Base-by-base conservation (phyloP, 768 basidiomycete genomes). In the Cantharellus cinnabarinus region DNA sequence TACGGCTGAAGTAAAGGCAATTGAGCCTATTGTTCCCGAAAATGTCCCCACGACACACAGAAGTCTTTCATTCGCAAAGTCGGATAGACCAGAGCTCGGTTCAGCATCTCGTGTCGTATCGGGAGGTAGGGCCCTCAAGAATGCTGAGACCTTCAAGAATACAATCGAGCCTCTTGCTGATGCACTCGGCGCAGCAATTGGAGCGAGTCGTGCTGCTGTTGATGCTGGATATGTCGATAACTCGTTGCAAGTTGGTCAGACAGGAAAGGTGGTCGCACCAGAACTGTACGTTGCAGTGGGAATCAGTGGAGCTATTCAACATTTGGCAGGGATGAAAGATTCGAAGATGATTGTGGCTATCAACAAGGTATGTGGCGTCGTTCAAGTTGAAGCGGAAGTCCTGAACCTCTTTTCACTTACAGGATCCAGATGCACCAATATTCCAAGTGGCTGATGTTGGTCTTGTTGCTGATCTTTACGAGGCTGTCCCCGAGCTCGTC, bases 311-410 rank as follows among this genome's bases (percentile, higher is more conserved):
- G 95, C 95, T 10, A 99, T 98, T 65, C 95, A 99, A 72, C 95
- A 99, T 73, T 74, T 98, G 58, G 95, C 95, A 29, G 95, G 95
- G 4, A 99, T 98, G 95, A 99, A 99, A 70, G 95, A 97, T 66
- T 91, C 89, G 5, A 99, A 98, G 73, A 75, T 97, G 63, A 99
- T 99, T 62, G 94, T 95, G 40, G 95, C 95, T 3, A 78, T 99
- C 62, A 99, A 99, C 75, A 99, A 99, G 80, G 91, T 14, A 56
- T 57, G 58, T 59, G 58, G 2, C 40, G 37, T 41, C 56, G 7
- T 10, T 39, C 15, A 37, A 39, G 14, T 41, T 41, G 39, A 10
- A 37, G 10, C 2, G 35, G 5, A 57, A n/a, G 42, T 50, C 3
- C 29, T 59, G 10, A 35, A 44, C 58, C 20, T 50, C 10, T 4